Conservation (phyloP, 352 stramenopile species). For the Phytophthora nicotianae region DNA sequence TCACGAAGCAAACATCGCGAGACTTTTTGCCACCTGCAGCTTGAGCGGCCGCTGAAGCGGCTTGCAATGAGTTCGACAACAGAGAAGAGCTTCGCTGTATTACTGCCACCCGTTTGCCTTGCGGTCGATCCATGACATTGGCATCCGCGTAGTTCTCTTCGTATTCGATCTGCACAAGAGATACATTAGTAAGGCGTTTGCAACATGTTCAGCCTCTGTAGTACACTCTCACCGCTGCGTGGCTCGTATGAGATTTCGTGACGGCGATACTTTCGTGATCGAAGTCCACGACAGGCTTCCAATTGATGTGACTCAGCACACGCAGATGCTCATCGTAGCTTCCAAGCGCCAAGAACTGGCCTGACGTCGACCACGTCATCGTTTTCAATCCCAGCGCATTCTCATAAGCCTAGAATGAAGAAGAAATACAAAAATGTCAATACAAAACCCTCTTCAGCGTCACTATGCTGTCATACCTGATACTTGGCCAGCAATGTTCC, state of each 20-base stretch:
- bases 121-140: conserved; percentile 55
- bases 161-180: conserved; percentile 55
- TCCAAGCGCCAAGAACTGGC: conserved; percentile 78
- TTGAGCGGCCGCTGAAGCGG: conserved; percentile 60
- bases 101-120: conserved; percentile 64
- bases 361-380: conserved; percentile 79
- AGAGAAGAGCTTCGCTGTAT: conserved; percentile 38
- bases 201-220: neutral
- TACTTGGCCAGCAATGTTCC: conserved; percentile 71
- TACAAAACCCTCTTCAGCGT: neutral
- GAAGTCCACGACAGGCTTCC: conserved; percentile 75
- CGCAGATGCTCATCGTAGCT: conserved; percentile 84
- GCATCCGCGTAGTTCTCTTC: conserved; percentile 69
- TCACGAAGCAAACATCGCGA: conserved; percentile 73
- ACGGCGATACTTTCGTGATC: conserved; percentile 67
- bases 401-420: conserved; percentile 63
- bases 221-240: conserved; percentile 40
- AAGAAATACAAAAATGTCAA: neutral
- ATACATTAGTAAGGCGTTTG: neutral
- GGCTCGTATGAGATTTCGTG: conserved; percentile 48
- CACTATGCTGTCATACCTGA: conserved; percentile 43
- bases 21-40: conserved; percentile 54
- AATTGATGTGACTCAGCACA: conserved; percentile 78
- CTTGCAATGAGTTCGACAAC: conserved; percentile 63
- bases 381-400: conserved; percentile 74